These are phyloP conservation scores for Erucastrum elatum DNA, from an alignment of 345 rosid species.

Conservation along the genomic window DNA sequence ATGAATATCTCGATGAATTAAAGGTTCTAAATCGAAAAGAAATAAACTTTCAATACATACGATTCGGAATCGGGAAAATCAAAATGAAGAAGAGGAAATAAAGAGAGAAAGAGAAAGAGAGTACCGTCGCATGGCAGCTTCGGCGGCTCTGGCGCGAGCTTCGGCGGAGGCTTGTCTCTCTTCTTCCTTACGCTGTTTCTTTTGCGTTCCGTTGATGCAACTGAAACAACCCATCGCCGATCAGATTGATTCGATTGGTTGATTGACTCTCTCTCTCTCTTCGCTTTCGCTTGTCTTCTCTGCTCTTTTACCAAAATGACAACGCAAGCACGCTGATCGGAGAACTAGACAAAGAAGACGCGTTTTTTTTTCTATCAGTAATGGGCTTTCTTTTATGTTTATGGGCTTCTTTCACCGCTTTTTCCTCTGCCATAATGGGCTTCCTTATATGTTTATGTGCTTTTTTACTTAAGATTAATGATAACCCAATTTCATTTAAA, in stretches of 20 bases:
- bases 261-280: slow-evolving; percentile 1
- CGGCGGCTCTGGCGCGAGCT: slow-evolving; percentile 96
- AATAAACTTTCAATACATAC: not conserved
- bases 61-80: slow-evolving; percentile 1
- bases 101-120: not conserved
- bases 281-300: slow-evolving; percentile 24
- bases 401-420: not conserved
- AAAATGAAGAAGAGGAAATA: not conserved
- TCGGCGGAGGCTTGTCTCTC: slow-evolving; percentile 74
- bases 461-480: too few species aligned
- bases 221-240: slow-evolving; percentile 65
- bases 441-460: not conserved
- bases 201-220: slow-evolving; percentile 67
- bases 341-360: slow-evolving; percentile 19
- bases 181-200: slow-evolving; percentile 62
- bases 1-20: not conserved
- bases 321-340: not conserved
- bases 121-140: slow-evolving; percentile 90
- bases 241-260: slow-evolving; percentile 10
- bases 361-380: slow-evolving; percentile 17
- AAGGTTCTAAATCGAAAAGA: not conserved
- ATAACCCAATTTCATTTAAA: too few species aligned
- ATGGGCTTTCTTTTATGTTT: not conserved
- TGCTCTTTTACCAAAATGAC: slow-evolving; percentile 21
- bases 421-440: not conserved